Evolutionary conservation across 192 early-diverging fungal genomes (phyloP), one percentile per base, ranked within the genome.

Genomic region (Dissophora globulifera): DNA sequence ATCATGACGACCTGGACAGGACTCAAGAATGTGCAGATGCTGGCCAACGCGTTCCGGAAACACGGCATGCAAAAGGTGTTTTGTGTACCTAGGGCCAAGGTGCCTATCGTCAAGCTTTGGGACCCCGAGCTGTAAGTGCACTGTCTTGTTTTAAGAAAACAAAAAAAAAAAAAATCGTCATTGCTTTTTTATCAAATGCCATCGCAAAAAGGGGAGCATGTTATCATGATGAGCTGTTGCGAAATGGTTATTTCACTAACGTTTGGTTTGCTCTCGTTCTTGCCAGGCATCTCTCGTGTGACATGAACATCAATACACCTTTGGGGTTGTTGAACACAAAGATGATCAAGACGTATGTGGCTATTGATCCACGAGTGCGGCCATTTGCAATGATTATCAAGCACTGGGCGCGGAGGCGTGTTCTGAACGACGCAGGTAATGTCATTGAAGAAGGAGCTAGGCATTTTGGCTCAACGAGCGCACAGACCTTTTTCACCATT

Each of bases 301-400:
- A 98, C 69, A 91, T 96, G 66, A 96, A 96, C 81, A 89, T 98
- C 53, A 97, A 97, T 82, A 97, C 95, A 79, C 89, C 92, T 2
- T 66, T 96, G 42, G 95, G 95, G 13, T 78, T 98, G 43, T 84
- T 91, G 70, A 98, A 98, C 78, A 95, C 96, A 23, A 79, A 83
- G 32, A 88, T 97, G 86, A 90, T 98, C 68, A 88, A 90, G 78
- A 92, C 91, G 8, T 96, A 96, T 86, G 94, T 96, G 7, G 86
- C 84, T 8, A 85, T 95, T 27, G 96, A 97, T 78, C 81, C 89
- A 15, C 87, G 96, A 13, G 94, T 97, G n/a, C 85, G 89, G 31
- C 95, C 93, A 1, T 84, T 98, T 65, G 85, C 92, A 41, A 91
- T 96, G 89, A 86, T 95, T n/a, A 83, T 98, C 82, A 98, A 97